Evolutionary conservation across 1,284 basidiomycete genomes (phyloP).

Genomic region (Rhodotorula sp.): DNA sequence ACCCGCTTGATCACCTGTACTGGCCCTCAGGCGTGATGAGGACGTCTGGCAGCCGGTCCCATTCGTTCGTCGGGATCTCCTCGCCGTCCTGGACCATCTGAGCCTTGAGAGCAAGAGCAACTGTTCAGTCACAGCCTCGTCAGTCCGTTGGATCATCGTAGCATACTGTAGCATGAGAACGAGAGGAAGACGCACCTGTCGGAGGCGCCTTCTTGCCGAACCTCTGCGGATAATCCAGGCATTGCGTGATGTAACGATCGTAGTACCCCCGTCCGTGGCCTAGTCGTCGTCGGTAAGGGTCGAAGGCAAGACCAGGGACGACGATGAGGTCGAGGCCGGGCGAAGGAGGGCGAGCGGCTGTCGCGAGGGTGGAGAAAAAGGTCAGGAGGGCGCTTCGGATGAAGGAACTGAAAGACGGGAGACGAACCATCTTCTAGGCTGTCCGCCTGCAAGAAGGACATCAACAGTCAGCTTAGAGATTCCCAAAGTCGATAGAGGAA

Average conservation of each 20-base stretch:
- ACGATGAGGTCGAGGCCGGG: constrained; percentile 51
- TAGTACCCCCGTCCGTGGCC: constrained; percentile 53
- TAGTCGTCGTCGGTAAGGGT: constrained; percentile 46
- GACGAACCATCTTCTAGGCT: constrained; percentile 26
- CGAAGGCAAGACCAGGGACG: constrained; percentile 51
- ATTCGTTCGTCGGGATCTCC: constrained; percentile 47
- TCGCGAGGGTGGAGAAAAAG: not conserved
- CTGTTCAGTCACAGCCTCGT: constrained; percentile 13
- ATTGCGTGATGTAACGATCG: constrained; percentile 44
- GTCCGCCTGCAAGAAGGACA: constrained; percentile 8
- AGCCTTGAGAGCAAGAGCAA: constrained; percentile 46
- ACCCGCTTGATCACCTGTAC: not conserved
- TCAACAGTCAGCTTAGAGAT: not conserved
- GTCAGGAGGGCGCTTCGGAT: not conserved
- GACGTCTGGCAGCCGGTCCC: constrained; percentile 46
- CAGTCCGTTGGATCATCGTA: not conserved
- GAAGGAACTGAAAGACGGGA: not conserved
- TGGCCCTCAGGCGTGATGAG: constrained; percentile 44
- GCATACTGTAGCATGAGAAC: not conserved
- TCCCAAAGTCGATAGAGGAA: not conserved
- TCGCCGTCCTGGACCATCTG: constrained; percentile 45
- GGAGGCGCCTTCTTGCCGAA: constrained; percentile 23
- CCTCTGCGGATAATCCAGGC: constrained; percentile 15
- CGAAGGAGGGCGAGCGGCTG: constrained; percentile 45
- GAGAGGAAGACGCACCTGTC: constrained; percentile 20